Base-by-base conservation (phyloP, 1,139 yeast genomes). In the Kodamaea derodonti region DNA sequence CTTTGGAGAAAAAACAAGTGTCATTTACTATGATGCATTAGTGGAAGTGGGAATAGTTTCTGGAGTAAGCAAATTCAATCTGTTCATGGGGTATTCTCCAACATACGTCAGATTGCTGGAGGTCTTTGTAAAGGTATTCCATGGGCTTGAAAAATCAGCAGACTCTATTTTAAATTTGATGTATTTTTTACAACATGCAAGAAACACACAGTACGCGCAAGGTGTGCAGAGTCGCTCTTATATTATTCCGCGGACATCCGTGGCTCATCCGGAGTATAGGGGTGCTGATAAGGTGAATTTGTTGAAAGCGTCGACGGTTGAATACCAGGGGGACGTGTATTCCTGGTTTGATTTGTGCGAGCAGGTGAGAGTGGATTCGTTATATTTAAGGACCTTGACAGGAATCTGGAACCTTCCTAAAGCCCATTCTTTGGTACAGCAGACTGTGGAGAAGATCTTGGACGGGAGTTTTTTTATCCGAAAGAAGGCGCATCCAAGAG, bases 291-390 rank as follows among this genome's bases (percentile, higher is more conserved):
- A 25, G 11, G 14, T 25, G 11, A 6, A 6, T 6, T 6, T 25
- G 7, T 17, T 11, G 7, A 12, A 14, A n/a, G 28, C 28, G 11
- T 12, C 28, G 6, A 6, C 7, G 7, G 14, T 14, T 6, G 17
- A 12, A 9, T 13, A 13, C 17, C 6, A 25, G 7, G 28, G 28
- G 4, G 14, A 13, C 9, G 10, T 14, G 5, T 69, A 70, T 33
- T 77, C 84, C 24, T 81, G 87, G 87, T 78, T 71, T 50, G 90
- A 82, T 50, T 63, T 80, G 11, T 66, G 80, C 14, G 84, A 80
- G 46, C 84, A 79, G 43, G 56, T 76, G 2, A 78, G 75, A 40
- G 69, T 72, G 4, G 65, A 75, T 34, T 67, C 74, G 0, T 66
- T 76, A 3, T 60, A 70, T 29, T 29, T 41, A 27, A 26, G 42